phyloP scores from a whole-genome alignment of 306 rosid species.

The Geum urbanum region DNA sequence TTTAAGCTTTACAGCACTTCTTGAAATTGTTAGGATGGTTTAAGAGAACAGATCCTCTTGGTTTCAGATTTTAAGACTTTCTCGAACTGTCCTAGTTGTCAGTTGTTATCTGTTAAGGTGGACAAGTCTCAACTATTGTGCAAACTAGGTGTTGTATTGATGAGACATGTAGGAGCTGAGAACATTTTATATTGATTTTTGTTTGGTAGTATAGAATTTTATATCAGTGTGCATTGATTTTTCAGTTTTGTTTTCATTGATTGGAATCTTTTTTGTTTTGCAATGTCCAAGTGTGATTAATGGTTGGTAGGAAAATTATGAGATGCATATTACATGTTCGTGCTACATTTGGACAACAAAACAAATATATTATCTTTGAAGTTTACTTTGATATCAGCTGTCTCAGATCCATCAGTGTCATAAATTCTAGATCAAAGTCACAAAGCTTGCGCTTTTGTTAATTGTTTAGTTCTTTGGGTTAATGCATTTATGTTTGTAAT shows the following conservation, averaged over 20 bases:
- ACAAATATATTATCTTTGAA: not conserved
- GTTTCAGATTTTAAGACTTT: not conserved
- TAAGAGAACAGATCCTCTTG: not conserved
- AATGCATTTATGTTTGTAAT: not conserved
- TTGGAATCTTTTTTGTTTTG: not conserved
- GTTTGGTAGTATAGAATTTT: not conserved
- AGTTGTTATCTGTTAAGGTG: not conserved
- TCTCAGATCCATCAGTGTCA: not conserved
- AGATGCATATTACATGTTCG: not conserved
- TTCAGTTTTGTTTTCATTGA: not conserved
- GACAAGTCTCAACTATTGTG: no score
- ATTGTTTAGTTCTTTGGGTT: not conserved
- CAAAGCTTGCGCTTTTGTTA: not conserved
- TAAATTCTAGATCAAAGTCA: not conserved
- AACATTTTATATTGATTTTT: not conserved
- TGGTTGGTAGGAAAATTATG: not conserved
- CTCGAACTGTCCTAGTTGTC: not conserved
- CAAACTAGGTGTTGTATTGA: not conserved
- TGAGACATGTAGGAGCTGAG: not conserved
- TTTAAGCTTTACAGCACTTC: not conserved
- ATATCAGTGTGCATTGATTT: no score
- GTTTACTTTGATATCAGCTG: not conserved
- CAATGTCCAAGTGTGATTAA: not conserved
- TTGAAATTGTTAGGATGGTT: not conserved
- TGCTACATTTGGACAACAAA: not conserved